Evolutionary conservation across 164 flowering plant genomes (phyloP), one percentile per base, ranked within the genome.

Genomic region (Macadamia integrifolia): DNA sequence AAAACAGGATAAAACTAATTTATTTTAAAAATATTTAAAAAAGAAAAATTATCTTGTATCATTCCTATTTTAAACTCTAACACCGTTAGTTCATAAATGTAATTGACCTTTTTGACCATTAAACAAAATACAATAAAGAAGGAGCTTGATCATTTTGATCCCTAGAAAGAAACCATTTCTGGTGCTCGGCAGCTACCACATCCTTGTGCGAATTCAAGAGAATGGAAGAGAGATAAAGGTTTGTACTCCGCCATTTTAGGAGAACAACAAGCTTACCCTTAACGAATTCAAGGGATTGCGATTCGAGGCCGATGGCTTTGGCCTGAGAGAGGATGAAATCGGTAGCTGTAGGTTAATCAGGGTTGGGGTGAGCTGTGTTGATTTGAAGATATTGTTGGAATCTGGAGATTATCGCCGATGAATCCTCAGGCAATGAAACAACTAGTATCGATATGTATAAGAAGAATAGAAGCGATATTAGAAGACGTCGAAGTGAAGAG

Each of bases 161-260:
- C 23, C 23, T 23, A 23, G 23, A 23, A 23, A 23, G 84, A 44
- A n/a, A n/a, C 99, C 99, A 94, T 77, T 92, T 94, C 58, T 66
- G 72, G 18, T 65, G 76, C 78, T 95, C 99, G 7, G 79, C 82
- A 7, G 98, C 84, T 46, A 92, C 97, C 18, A 95, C 99, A 52
- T 95, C 98, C 6, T 93, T 92, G 80, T 95, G 99, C 14, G 97
- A 92, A 71, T 95, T 80, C 73, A 95, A 88, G 42, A 95, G 86
- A 59, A 92, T 75, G 61, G 98, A 83, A 13, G 88, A 84, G 57
- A 92, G 86, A 0, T 48, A 46, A 0, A 87, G 87, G 74, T 82
- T 57, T 49, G 75, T 75, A 48, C 99, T 98, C 0, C 82, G 72
- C 99, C 99, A 95, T 64, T 88, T 86, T 72, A 95, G 82, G 68